A percentile compares a stretch with the other conserved stretches of the same genome.
Evolutionary conservation across 1,284 basidiomycete species (phyloP).

Genomic region (Irpex rosettiformis): DNA sequence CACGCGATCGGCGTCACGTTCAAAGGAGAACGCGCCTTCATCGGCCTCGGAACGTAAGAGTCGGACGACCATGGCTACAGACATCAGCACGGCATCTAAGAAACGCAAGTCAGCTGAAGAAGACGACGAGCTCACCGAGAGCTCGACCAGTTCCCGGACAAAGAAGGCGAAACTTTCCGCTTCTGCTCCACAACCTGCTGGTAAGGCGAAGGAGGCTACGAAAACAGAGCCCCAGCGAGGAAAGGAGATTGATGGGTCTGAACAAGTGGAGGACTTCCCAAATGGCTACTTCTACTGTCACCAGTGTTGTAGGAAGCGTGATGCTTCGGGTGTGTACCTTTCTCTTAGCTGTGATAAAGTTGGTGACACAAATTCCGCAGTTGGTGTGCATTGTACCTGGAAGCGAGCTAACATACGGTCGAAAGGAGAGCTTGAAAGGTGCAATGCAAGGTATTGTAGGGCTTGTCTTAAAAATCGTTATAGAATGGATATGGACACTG

Average conservation of each 20-base stretch:
- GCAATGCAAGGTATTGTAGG: conserved; percentile 58
- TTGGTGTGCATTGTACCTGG: conserved; percentile 48
- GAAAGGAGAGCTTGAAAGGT: conserved; percentile 36
- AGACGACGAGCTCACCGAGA: conserved; percentile 12
- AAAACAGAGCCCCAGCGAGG: neutral
- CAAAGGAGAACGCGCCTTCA: conserved; percentile 56
- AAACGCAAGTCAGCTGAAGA: conserved; percentile 39
- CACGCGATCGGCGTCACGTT: conserved; percentile 14
- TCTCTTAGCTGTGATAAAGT: neutral
- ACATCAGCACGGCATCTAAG: conserved; percentile 16
- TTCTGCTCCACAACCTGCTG: conserved; percentile 5
- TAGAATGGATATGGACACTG: conserved; percentile 45
- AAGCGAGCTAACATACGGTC: conserved; percentile 21
- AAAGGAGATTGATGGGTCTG: conserved; percentile 7
- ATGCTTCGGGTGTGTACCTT: conserved; percentile 39
- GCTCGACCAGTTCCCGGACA: conserved; percentile 15
- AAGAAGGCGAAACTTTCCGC: conserved; percentile 34
- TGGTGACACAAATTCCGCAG: conserved; percentile 26
- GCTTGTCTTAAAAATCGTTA: conserved; percentile 67
- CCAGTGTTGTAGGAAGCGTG: conserved; percentile 63
- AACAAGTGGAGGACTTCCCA: conserved; percentile 29
- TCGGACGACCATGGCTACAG: conserved; percentile 15
- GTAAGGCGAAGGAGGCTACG: conserved; percentile 2
- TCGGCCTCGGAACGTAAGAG: conserved; percentile 26
- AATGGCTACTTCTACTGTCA: conserved; percentile 55